Conservation (phyloP, 306 rosid species). For the Psophocarpus tetragonolobus region DNA sequence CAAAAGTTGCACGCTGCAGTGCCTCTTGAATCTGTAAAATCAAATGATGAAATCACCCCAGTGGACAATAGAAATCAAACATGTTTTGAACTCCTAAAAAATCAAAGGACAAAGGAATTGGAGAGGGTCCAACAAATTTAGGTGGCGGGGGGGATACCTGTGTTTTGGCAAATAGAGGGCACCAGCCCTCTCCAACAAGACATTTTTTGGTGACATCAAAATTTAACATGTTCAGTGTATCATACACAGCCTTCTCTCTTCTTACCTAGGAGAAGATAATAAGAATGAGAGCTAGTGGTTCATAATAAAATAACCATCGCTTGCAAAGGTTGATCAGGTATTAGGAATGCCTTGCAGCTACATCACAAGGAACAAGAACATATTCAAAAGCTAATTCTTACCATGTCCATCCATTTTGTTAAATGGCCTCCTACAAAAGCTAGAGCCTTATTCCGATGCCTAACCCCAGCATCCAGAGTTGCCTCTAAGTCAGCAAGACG, state of each 20-base stretch:
- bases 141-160: slow-evolving; percentile 52
- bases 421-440: slow-evolving; percentile 63
- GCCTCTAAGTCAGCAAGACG: slow-evolving; percentile 83
- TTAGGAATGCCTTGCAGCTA: not conserved
- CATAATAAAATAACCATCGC: slow-evolving; percentile 30
- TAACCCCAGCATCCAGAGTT: slow-evolving; percentile 81
- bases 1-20: slow-evolving; percentile 85
- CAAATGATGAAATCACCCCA: slow-evolving; percentile 11
- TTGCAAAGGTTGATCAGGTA: not conserved
- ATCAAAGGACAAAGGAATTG: not conserved
- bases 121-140: slow-evolving; percentile 7
- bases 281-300: slow-evolving; percentile 35
- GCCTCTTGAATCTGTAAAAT: slow-evolving; percentile 78
- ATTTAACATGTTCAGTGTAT: slow-evolving; percentile 80
- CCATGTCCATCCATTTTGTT: slow-evolving; percentile 82
- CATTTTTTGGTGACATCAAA: slow-evolving; percentile 93
- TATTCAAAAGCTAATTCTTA: slow-evolving; percentile 37
- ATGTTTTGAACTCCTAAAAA: not conserved
- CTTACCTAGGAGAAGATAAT: slow-evolving; percentile 60
- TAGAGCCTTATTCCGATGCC: slow-evolving; percentile 83
- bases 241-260: slow-evolving; percentile 91
- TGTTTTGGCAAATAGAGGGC: slow-evolving; percentile 73
- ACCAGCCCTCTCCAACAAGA: slow-evolving; percentile 95
- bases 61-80: slow-evolving; percentile 8
- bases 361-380: slow-evolving; percentile 1